These are phyloP conservation scores for Sordariomycetes sp. DNA, from an alignment of 2,329 filamentous ascomycete species.

Conservation along the genomic window DNA sequence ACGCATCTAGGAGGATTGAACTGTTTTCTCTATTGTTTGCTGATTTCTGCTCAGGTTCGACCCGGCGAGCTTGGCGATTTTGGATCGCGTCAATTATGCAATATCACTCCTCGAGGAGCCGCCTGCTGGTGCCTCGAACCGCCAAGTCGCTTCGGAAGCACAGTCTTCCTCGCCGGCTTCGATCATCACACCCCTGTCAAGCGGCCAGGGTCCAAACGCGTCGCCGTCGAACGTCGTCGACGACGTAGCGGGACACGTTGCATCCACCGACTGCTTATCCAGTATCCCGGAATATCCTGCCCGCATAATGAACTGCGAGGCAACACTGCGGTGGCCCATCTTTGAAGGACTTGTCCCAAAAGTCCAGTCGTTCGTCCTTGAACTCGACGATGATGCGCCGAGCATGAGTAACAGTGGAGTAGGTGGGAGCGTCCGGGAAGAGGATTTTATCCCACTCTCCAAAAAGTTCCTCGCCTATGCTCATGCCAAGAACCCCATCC, in stretches of 20 bases:
- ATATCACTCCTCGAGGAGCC: slow-evolving; percentile 10
- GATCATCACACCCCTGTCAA: no score
- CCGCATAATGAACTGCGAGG: slow-evolving; percentile 10
- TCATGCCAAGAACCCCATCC: slow-evolving; percentile 18
- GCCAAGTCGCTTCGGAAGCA: background rate
- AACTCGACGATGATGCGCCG: slow-evolving; percentile 7
- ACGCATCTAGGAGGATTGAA: no score
- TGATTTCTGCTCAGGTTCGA: slow-evolving; percentile 6
- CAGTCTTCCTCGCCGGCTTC: background rate
- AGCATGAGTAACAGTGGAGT: background rate
- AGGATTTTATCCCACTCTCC: slow-evolving; percentile 13
- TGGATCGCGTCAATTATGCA: slow-evolving; percentile 14
- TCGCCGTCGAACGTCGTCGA: background rate
- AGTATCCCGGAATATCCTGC: slow-evolving; percentile 8
- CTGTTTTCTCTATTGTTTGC: background rate
- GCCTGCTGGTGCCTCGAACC: background rate
- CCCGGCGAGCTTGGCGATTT: slow-evolving; percentile 14
- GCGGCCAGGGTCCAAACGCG: background rate
- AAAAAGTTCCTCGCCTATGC: slow-evolving; percentile 16
- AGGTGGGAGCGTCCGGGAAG: slow-evolving; percentile 12
- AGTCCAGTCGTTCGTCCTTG: slow-evolving; percentile 8
- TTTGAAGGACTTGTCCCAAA: slow-evolving; percentile 11
- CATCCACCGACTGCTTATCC: background rate
- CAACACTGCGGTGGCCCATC: slow-evolving; percentile 16
- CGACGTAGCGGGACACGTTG: background rate